Conservation (phyloP, 2,329 filamentous ascomycete genomes). For the Lecanosticta acicola region DNA sequence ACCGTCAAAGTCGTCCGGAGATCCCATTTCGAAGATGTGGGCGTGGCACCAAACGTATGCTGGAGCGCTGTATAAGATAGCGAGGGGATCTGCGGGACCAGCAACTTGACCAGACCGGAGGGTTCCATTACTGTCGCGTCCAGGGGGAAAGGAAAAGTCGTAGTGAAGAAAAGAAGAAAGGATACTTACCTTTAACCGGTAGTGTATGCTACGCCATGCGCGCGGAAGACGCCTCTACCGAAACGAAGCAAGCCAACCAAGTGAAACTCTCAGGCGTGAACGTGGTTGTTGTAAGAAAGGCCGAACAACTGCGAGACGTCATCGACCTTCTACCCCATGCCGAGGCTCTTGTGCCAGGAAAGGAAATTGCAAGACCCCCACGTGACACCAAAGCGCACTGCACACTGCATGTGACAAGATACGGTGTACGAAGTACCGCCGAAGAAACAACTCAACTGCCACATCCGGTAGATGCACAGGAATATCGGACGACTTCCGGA, state of each 20-base stretch:
- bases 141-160: background rate
- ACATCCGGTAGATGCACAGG: too few species aligned
- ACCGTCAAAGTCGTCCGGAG: conserved; percentile 68
- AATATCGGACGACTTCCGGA: too few species aligned
- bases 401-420: background rate
- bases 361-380: background rate
- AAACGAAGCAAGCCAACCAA: too few species aligned
- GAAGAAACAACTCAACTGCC: too few species aligned
- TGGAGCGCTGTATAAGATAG: conserved; percentile 57
- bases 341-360: background rate
- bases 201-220: too few species aligned
- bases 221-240: background rate
- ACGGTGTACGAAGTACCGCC: too few species aligned
- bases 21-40: conserved; percentile 70
- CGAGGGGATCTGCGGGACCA: conserved; percentile 56
- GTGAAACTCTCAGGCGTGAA: background rate
- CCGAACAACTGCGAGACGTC: background rate
- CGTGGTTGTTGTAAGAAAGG: background rate
- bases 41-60: conserved; percentile 63
- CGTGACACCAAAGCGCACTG: background rate
- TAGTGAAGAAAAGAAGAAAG: background rate
- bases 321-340: background rate
- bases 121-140: conserved; percentile 3
- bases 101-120: conserved; percentile 27
- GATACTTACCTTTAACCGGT: background rate